phyloP scores from a whole-genome alignment of 2,329 filamentous ascomycete species.

The Aurifilum marmelostoma region DNA sequence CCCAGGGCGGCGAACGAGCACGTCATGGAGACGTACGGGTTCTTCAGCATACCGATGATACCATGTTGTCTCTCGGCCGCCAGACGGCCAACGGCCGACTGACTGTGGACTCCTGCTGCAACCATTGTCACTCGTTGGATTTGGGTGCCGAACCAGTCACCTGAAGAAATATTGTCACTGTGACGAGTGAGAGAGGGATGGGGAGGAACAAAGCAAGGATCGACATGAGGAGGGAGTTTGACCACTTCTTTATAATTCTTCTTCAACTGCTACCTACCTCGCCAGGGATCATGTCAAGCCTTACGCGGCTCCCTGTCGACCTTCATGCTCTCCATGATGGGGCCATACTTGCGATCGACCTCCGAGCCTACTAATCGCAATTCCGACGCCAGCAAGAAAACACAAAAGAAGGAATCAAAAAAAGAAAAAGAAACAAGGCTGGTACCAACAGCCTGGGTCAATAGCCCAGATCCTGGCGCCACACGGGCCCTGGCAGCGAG shows the following conservation, averaged over 20 bases:
- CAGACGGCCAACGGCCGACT: slow-evolving; percentile 43
- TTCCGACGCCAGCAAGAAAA: neutral
- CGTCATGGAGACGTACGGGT: slow-evolving; percentile 45
- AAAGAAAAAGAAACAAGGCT: too few relatives aligned
- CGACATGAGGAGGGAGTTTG: neutral
- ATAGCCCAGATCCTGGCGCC: neutral
- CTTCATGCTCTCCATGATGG: neutral
- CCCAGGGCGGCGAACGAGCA: slow-evolving; percentile 26
- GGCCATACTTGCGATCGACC: neutral
- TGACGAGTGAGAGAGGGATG: neutral
- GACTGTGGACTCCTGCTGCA: slow-evolving; percentile 32
- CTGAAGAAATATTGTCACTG: neutral
- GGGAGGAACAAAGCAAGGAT: neutral
- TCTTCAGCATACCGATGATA: slow-evolving; percentile 43
- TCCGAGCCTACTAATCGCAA: slow-evolving; percentile 7
- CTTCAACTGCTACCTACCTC: neutral
- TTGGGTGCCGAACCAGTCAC: neutral
- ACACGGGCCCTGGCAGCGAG: neutral
- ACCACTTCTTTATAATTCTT: slow-evolving; percentile 3
- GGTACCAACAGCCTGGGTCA: neutral
- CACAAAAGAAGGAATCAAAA: too few relatives aligned
- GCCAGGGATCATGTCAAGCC: neutral
- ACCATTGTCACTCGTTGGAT: slow-evolving; percentile 15
- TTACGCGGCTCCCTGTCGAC: neutral
- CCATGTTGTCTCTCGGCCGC: slow-evolving; percentile 44